phyloP scores from a whole-genome alignment of 2,329 filamentous ascomycete genomes.

The Aspergillus aculeatus region DNA sequence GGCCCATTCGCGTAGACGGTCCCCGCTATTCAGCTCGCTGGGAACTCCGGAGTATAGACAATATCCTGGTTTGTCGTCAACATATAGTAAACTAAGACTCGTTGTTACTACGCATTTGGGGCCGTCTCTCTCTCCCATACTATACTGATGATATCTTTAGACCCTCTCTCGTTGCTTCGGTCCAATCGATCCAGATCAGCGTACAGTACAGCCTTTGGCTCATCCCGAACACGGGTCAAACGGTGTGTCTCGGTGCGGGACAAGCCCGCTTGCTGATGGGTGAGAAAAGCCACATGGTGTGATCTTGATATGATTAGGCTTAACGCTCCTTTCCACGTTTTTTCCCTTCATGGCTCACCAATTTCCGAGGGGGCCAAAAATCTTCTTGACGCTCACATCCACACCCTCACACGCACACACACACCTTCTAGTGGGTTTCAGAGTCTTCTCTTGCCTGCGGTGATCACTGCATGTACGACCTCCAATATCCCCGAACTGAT shows the following conservation, averaged over 20 bases:
- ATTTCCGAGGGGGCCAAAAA: background rate
- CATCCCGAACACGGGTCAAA: background rate
- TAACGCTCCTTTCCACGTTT: conserved; percentile 4
- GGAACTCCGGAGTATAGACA: background rate
- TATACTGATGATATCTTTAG: no score
- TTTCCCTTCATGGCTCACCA: background rate
- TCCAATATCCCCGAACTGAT: background rate
- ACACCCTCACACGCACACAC: no score
- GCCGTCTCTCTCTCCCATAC: no score
- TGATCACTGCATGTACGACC: background rate
- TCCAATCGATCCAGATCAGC: background rate
- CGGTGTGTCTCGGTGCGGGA: background rate
- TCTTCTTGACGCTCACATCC: background rate
- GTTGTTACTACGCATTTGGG: no score
- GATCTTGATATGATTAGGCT: conserved; percentile 7
- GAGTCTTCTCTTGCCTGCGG: background rate
- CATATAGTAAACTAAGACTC: no score
- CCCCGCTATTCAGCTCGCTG: conserved; percentile 6
- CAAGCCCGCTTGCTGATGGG: background rate
- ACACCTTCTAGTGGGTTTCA: background rate
- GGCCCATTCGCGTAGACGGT: background rate
- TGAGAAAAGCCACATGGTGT: conserved; percentile 4
- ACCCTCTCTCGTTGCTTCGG: no score
- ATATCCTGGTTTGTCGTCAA: no score
- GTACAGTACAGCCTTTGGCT: background rate